phyloP scores from a whole-genome alignment of 2,329 filamentous ascomycete species.

The Phyllosticta ampelicida region DNA sequence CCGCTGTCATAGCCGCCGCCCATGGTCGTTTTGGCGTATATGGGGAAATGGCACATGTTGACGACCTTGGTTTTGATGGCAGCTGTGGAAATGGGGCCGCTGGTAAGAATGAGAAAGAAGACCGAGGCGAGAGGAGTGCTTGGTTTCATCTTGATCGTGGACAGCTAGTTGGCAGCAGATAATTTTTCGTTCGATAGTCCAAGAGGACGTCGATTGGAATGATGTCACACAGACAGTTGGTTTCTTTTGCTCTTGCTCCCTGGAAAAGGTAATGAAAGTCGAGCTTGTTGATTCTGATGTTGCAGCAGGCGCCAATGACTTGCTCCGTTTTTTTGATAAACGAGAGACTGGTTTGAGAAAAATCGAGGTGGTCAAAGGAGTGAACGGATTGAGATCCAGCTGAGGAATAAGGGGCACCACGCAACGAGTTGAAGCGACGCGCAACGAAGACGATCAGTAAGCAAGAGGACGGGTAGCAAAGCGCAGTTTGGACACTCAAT shows the following conservation, averaged over 20 bases:
- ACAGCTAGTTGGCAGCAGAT: too few species aligned
- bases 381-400: not conserved
- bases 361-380: not conserved
- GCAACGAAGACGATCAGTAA: not conserved
- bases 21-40: constrained; percentile 1
- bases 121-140: not conserved
- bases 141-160: not conserved
- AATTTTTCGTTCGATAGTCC: not conserved
- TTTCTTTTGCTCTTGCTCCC: not conserved
- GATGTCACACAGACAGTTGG: not conserved
- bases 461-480: not conserved
- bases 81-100: not conserved
- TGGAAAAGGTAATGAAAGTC: not conserved
- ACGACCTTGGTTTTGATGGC: not conserved
- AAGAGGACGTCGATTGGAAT: not conserved
- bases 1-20: constrained; percentile 1
- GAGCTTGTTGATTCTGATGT: not conserved
- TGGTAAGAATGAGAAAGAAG: not conserved
- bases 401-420: not conserved
- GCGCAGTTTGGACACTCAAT: not conserved
- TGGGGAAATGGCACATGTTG: constrained; percentile 1
- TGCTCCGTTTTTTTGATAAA: not conserved
- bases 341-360: not conserved
- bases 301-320: not conserved
- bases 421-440: not conserved